These are phyloP conservation scores for Wickerhamomyces kurtzmanii DNA, from an alignment of 805 yeast genomes.

Conservation along the genomic window DNA sequence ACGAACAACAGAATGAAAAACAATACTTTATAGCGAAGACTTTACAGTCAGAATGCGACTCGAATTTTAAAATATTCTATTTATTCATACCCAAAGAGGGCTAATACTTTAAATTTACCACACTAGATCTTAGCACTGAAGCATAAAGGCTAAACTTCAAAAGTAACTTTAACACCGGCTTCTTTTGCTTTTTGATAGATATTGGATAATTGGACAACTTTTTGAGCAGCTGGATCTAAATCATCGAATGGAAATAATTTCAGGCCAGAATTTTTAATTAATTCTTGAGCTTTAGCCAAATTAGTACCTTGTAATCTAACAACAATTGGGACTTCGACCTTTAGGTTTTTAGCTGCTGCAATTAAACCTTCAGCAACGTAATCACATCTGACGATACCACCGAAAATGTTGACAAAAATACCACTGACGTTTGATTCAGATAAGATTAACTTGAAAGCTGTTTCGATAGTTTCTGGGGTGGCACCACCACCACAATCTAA, in stretches of 20 bases:
- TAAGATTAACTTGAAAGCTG: slow-evolving; percentile 89
- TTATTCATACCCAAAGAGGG: too few relatives aligned
- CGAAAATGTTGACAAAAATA: slow-evolving; percentile 96
- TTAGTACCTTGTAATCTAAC: slow-evolving; percentile 99
- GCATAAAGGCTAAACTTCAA: slow-evolving; percentile 34
- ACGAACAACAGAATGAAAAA: too few relatives aligned
- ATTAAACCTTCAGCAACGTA: slow-evolving; percentile 96
- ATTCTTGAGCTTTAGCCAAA: slow-evolving; percentile 77
- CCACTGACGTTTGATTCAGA: slow-evolving; percentile 86
- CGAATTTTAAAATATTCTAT: too few relatives aligned
- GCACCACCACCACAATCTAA: slow-evolving; percentile 99
- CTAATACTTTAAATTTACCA: too few relatives aligned
- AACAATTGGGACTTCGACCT: slow-evolving; percentile 87
- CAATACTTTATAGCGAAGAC: too few relatives aligned
- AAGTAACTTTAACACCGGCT: slow-evolving; percentile 37
- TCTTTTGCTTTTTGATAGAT: slow-evolving; percentile 37
- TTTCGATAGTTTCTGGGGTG: slow-evolving; percentile 95
- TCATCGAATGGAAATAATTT: slow-evolving; percentile 88
- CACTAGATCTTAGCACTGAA: too few relatives aligned
- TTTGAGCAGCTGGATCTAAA: slow-evolving; percentile 95
- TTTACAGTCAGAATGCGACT: too few relatives aligned
- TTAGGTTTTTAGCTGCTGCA: slow-evolving; percentile 87
- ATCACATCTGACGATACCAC: slow-evolving; percentile 99
- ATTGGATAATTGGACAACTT: slow-evolving; percentile 69
- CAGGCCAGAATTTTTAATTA: slow-evolving; percentile 82